Conservation (phyloP, 202 grass and related monocot species). For the Carex sylvatica region DNA sequence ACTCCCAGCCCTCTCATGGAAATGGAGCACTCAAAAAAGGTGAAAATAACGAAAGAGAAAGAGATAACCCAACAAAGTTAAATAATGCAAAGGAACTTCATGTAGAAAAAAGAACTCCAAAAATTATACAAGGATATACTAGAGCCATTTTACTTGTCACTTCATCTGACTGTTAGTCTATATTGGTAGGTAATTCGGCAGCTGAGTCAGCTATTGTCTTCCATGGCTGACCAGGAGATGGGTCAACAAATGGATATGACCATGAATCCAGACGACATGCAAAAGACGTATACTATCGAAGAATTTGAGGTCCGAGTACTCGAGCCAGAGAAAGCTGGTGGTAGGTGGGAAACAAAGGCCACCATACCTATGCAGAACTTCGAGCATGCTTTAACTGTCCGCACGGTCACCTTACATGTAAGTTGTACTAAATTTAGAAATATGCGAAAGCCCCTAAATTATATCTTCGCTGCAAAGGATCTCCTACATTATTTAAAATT, state of each 20-base stretch:
- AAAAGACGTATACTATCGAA: conserved; percentile 85
- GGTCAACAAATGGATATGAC: conserved; percentile 59
- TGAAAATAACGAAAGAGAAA: neutral
- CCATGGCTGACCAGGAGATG: conserved; percentile 75
- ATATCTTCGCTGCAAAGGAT: neutral
- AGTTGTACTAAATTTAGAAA: conserved; percentile 19
- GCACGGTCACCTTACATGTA: conserved; percentile 86
- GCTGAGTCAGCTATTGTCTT: conserved; percentile 73
- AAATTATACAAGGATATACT: neutral
- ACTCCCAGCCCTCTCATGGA: neutral
- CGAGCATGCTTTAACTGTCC: conserved; percentile 88
- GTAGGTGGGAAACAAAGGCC: conserved; percentile 60
- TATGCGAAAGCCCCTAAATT: neutral
- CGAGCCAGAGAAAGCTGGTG: conserved; percentile 63
- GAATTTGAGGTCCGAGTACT: conserved; percentile 93
- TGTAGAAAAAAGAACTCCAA: neutral
- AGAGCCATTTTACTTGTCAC: conserved; percentile 4
- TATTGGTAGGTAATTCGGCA: conserved; percentile 60
- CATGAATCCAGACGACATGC: conserved; percentile 59
- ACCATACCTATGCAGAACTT: conserved; percentile 88
- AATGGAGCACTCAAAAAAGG: neutral
- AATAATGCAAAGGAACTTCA: neutral
- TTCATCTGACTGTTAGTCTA: conserved; percentile 12
- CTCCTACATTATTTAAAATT: neutral
- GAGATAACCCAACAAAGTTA: neutral